Evolutionary conservation across 2,329 filamentous ascomycete genomes (phyloP), one percentile per base, ranked within the genome.

Genomic region (Talaromyces sp.): DNA sequence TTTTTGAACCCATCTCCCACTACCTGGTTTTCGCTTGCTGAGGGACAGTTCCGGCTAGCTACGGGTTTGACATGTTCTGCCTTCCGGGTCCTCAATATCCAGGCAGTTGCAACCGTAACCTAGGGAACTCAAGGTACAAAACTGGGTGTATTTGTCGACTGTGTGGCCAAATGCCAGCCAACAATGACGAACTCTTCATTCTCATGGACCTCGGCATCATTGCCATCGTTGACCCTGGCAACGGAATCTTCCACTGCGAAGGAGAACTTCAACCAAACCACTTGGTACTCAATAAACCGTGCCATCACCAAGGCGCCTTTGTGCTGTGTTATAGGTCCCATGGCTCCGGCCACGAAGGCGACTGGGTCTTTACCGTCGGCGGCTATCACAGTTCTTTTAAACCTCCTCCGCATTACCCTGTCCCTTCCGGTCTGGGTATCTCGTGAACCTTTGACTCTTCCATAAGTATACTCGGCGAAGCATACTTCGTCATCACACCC

Each of bases 401-500:
- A 0, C 45, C 66, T 0, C 81, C 81, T 0, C 17, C 59, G 0
- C 68, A 73, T 5, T 84, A 78, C 56, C 81, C 81, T 0, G 19
- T 13, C 4, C 78, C 79, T 0, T 71, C 73, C 4, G 74, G 81
- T 0, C 70, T 83, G 0, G 75, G 70, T 7, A 80, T 82, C 61
- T 71, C 66, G 63, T 82, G 79, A 77, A 60, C 63, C 2, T 66
- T 79, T 11, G 72, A 72, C 19, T 63, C 64, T 7, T 66, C 63
- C 0, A 67, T 83, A 27, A 71, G 60, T 1, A 76, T 83, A 54
- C 67, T 67, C 3, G 81, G 81, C 1, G 66, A 81, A 62, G 77
- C 79, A 0, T 83, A 82, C 70, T 82, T 82, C 58, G 81, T 80
- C 34, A 77, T 83, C 31, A 83, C 80, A 0, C 79, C 80, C 5